A percentile compares a stretch with the other conserved stretches of the same genome.
These are phyloP conservation scores for Monilinia polystroma DNA, from an alignment of 2,329 filamentous ascomycete species.

Conservation along the genomic window DNA sequence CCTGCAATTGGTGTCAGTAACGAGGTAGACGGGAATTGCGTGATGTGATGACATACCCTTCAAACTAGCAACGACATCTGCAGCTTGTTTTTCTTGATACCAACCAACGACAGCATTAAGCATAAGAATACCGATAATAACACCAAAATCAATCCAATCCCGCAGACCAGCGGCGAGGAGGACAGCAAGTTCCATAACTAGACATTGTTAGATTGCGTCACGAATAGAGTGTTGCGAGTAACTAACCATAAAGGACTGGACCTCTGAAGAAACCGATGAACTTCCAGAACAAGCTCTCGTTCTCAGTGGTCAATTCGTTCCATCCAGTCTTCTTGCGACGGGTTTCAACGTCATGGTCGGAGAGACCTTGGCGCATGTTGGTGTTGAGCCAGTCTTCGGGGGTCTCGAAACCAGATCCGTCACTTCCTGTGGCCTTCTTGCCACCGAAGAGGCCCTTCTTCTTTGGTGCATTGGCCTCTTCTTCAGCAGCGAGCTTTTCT, in stretches of 20 bases:
- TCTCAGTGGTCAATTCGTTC: slow-evolving; percentile 72
- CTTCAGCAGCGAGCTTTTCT: slow-evolving; percentile 45
- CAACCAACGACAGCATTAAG: slow-evolving; percentile 76
- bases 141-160: slow-evolving; percentile 76
- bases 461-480: slow-evolving; percentile 43
- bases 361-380: slow-evolving; percentile 65
- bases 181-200: slow-evolving; percentile 76
- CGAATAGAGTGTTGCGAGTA: background rate
- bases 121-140: slow-evolving; percentile 72
- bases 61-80: slow-evolving; percentile 70
- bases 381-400: slow-evolving; percentile 69
- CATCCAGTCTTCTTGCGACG: slow-evolving; percentile 66
- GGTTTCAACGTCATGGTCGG: slow-evolving; percentile 56
- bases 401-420: slow-evolving; percentile 42
- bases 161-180: slow-evolving; percentile 70
- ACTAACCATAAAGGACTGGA: slow-evolving; percentile 73
- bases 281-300: slow-evolving; percentile 73
- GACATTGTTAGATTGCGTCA: slow-evolving; percentile 25
- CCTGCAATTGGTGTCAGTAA: slow-evolving; percentile 42
- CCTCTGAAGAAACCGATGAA: slow-evolving; percentile 75
- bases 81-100: slow-evolving; percentile 80
- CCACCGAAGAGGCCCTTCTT: slow-evolving; percentile 46
- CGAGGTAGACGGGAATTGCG: too few species aligned
- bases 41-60: slow-evolving; percentile 46
- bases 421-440: slow-evolving; percentile 50